A percentile compares a stretch with the other conserved stretches of the same genome.
phyloP scores from a whole-genome alignment of 768 basidiomycete species.

The Agaricus bisporus region DNA sequence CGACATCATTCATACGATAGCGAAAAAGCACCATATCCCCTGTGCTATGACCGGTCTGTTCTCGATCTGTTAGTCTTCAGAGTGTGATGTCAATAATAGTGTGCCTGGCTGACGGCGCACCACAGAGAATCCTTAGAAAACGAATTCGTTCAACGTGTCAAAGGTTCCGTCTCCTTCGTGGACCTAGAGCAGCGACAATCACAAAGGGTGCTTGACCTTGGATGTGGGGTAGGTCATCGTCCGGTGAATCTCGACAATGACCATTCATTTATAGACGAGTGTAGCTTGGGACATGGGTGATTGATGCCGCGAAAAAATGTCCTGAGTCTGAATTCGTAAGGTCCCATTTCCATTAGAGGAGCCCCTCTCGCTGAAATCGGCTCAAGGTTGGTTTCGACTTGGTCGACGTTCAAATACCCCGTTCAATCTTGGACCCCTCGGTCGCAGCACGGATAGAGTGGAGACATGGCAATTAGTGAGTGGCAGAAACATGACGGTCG shows the following conservation, averaged over 20 bases:
- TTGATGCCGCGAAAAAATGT: slow-evolving; percentile 72
- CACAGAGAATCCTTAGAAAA: slow-evolving; percentile 54
- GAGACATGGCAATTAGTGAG: slow-evolving; percentile 75
- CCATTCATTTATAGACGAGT: neutral
- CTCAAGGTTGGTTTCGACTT: slow-evolving; percentile 73
- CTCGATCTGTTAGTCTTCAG: slow-evolving; percentile 55
- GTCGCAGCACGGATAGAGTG: slow-evolving; percentile 58
- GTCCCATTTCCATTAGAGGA: too few species aligned
- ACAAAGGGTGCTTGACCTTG: slow-evolving; percentile 55
- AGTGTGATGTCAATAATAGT: neutral
- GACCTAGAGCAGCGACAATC: slow-evolving; percentile 51
- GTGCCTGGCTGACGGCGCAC: neutral
- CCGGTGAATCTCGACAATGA: neutral
- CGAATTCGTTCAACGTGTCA: slow-evolving; percentile 40
- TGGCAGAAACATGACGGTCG: neutral
- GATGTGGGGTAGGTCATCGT: slow-evolving; percentile 53
- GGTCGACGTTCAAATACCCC: slow-evolving; percentile 65
- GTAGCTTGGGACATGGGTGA: slow-evolving; percentile 64
- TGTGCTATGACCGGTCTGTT: slow-evolving; percentile 62
- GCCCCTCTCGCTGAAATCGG: neutral
- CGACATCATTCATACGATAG: slow-evolving; percentile 62
- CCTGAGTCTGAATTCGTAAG: slow-evolving; percentile 58
- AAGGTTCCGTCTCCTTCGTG: slow-evolving; percentile 53
- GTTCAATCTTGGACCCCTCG: slow-evolving; percentile 40
- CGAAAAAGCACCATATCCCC: slow-evolving; percentile 77